phyloP scores from a whole-genome alignment of 257 asterid genomes.

The Orobanche coerulescens region DNA sequence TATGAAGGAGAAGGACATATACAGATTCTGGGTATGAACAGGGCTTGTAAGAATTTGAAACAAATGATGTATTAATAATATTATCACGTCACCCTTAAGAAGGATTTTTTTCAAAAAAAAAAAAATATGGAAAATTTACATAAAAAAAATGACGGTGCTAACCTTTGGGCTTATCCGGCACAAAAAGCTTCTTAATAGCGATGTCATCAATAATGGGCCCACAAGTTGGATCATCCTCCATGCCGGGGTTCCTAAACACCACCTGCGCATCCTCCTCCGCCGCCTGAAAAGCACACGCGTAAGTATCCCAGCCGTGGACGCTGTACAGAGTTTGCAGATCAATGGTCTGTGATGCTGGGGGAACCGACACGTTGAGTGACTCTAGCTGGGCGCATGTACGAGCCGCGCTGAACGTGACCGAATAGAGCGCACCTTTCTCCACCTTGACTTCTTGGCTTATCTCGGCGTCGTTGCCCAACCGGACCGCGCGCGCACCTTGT shows the following conservation, averaged over 20 bases:
- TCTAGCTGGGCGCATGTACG: slow-evolving; percentile 98
- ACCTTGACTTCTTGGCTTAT: slow-evolving; percentile 66
- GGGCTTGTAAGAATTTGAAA: background rate
- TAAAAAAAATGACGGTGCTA: background rate
- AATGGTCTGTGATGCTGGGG: slow-evolving; percentile 78
- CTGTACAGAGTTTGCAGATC: slow-evolving; percentile 86
- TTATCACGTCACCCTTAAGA: too few relatives aligned
- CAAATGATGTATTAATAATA: background rate
- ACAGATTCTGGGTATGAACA: background rate
- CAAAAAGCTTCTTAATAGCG: slow-evolving; percentile 85
- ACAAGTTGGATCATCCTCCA: slow-evolving; percentile 98
- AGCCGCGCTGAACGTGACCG: slow-evolving; percentile 90
- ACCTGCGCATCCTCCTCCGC: slow-evolving; percentile 43
- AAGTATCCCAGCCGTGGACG: slow-evolving; percentile 92
- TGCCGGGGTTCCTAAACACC: slow-evolving; percentile 74
- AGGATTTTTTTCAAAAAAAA: too few relatives aligned
- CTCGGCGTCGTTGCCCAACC: slow-evolving; percentile 91
- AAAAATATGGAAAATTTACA: too few relatives aligned
- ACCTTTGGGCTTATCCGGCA: slow-evolving; percentile 73
- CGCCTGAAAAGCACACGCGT: slow-evolving; percentile 85
- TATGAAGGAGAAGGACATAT: too few relatives aligned
- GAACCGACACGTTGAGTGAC: slow-evolving; percentile 86
- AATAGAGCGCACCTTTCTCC: slow-evolving; percentile 67
- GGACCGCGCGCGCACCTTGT: slow-evolving; percentile 66
- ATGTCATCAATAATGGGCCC: slow-evolving; percentile 92